A percentile compares a stretch with the other conserved stretches of the same genome.
Conservation (phyloP, 306 rosid genomes). For the Casuarina cunninghamiana region DNA sequence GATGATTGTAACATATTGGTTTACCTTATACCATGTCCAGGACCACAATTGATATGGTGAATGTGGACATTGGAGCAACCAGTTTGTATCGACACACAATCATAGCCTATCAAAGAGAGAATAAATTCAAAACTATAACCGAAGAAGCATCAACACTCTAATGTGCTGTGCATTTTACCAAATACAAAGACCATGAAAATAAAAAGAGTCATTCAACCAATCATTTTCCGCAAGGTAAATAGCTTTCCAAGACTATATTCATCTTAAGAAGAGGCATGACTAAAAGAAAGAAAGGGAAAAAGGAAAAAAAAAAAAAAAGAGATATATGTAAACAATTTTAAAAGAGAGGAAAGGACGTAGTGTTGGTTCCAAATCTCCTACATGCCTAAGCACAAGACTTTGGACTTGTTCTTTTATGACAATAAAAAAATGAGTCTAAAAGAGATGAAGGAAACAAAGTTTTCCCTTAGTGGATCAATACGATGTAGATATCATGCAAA, state of each 20-base stretch:
- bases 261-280: not conserved
- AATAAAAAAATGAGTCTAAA: too few relatives aligned
- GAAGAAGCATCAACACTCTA: not conserved
- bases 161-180: conserved; percentile 4
- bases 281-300: not conserved
- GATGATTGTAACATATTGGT: not conserved
- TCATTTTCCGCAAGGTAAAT: conserved; percentile 5
- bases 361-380: too few relatives aligned
- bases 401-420: too few relatives aligned
- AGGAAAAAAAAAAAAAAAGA: not conserved
- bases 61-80: conserved; percentile 88
- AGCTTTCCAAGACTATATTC: too few relatives aligned
- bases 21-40: conserved; percentile 98
- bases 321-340: too few relatives aligned
- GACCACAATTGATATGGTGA: conserved; percentile 90
- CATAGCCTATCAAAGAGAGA: conserved; percentile 67
- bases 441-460: too few relatives aligned
- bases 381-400: too few relatives aligned
- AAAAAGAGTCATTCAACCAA: conserved; percentile 25
- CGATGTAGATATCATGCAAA: not conserved
- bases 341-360: too few relatives aligned
- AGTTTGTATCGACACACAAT: conserved; percentile 96
- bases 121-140: not conserved
- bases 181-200: conserved; percentile 14
- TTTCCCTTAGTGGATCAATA: not conserved